These are phyloP conservation scores for Clavispora santaluciae DNA, from an alignment of 805 yeast species.

Conservation along the genomic window DNA sequence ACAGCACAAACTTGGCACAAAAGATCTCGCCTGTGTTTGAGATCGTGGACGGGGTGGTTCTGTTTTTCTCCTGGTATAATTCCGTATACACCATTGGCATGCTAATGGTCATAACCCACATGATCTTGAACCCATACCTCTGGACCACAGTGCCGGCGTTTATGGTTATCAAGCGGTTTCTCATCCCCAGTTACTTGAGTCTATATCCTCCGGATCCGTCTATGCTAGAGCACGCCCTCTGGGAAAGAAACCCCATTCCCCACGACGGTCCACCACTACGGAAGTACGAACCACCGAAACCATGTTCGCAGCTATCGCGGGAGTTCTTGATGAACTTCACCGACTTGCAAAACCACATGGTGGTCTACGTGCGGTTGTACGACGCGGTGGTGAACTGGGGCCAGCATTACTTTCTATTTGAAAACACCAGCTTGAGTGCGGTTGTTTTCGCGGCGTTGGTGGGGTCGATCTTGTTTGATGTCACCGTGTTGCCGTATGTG, in stretches of 20 bases:
- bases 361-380: slow-evolving; percentile 56
- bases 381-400: slow-evolving; percentile 50
- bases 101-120: slow-evolving; percentile 44
- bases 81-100: slow-evolving; percentile 59
- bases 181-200: slow-evolving; percentile 63
- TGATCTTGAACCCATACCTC: slow-evolving; percentile 58
- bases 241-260: slow-evolving; percentile 28
- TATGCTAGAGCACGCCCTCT: slow-evolving; percentile 13
- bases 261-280: slow-evolving; percentile 46
- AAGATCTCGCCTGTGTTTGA: slow-evolving; percentile 60
- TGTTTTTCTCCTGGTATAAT: slow-evolving; percentile 59
- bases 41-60: slow-evolving; percentile 50
- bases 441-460: slow-evolving; percentile 42
- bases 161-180: slow-evolving; percentile 46
- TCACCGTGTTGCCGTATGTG: slow-evolving; percentile 24
- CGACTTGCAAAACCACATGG: slow-evolving; percentile 79
- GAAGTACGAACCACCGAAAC: slow-evolving; percentile 52
- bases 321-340: slow-evolving; percentile 77
- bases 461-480: slow-evolving; percentile 14
- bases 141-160: slow-evolving; percentile 51
- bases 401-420: slow-evolving; percentile 56
- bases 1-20: slow-evolving; percentile 58
- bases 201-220: slow-evolving; percentile 59
- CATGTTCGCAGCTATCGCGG: slow-evolving; percentile 72
- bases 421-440: slow-evolving; percentile 56